phyloP scores from a whole-genome alignment of 176 grass and related monocot species.

The Phoenix dactylifera region DNA sequence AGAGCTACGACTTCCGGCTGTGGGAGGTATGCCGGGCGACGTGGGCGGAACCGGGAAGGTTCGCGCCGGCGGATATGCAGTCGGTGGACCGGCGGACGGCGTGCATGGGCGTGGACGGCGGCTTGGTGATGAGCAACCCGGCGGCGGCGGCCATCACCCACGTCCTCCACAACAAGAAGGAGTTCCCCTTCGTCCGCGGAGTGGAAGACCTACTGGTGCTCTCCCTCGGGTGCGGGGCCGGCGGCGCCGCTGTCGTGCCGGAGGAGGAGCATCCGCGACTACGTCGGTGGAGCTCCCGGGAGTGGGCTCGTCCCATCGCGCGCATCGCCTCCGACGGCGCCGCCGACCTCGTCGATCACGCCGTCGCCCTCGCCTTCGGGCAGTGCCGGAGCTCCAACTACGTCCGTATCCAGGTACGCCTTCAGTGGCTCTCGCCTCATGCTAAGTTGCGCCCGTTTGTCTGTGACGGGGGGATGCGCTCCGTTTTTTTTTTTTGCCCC shows the following conservation, averaged over 20 bases:
- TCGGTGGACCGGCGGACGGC: slow-evolving; percentile 53
- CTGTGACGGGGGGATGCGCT: too few species aligned
- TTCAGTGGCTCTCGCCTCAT: too few species aligned
- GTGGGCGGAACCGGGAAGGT: slow-evolving; percentile 67
- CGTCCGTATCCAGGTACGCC: slow-evolving; percentile 73
- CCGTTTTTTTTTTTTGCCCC: too few species aligned
- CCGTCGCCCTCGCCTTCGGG: slow-evolving; percentile 84
- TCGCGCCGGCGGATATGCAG: slow-evolving; percentile 64
- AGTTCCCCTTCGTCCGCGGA: slow-evolving; percentile 95
- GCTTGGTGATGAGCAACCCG: slow-evolving; percentile 78
- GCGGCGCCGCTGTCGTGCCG: slow-evolving; percentile 3
- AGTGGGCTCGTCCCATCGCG: slow-evolving; percentile 78
- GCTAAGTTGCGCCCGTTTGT: too few species aligned
- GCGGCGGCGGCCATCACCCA: slow-evolving; percentile 84
- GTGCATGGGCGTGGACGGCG: slow-evolving; percentile 71
- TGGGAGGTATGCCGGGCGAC: slow-evolving; percentile 83
- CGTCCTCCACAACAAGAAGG: slow-evolving; percentile 96
- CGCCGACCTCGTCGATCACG: slow-evolving; percentile 92
- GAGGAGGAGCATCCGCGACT: slow-evolving; percentile 32
- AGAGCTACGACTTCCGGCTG: slow-evolving; percentile 88
- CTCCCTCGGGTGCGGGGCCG: slow-evolving; percentile 69
- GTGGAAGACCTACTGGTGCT: slow-evolving; percentile 96
- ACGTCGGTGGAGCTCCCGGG: slow-evolving; percentile 64
- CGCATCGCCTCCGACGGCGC: slow-evolving; percentile 75
- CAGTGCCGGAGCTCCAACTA: slow-evolving; percentile 81